Evolutionary conservation across 2,329 filamentous ascomycete species (phyloP).

Genomic region (Penicillium decumbens): DNA sequence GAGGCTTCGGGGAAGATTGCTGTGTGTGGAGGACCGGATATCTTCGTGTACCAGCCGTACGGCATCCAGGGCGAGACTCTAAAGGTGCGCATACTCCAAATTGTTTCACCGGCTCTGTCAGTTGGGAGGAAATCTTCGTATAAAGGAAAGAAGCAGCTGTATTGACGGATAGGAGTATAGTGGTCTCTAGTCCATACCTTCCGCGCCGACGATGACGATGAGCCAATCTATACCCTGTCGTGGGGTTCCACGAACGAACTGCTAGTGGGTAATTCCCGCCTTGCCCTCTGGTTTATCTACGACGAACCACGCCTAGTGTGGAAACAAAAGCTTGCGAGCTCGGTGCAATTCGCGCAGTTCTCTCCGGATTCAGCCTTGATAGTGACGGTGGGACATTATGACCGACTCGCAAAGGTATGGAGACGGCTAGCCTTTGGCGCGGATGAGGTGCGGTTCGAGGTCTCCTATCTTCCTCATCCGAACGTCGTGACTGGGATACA

Average conservation of each 20-base stretch:
- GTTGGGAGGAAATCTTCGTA: not conserved
- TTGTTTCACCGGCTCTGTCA: constrained; percentile 12
- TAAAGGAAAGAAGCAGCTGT: not conserved
- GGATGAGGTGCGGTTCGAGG: constrained; percentile 81
- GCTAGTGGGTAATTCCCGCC: constrained; percentile 64
- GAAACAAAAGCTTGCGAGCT: constrained; percentile 68
- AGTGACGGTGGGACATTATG: constrained; percentile 71
- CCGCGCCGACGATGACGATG: constrained; percentile 42
- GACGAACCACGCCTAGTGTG: constrained; percentile 55
- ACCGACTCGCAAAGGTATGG: constrained; percentile 89
- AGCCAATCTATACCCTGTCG: constrained; percentile 59
- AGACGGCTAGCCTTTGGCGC: constrained; percentile 76
- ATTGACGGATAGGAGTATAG: constrained; percentile 26
- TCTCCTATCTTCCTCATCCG: constrained; percentile 84
- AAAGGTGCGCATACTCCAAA: constrained; percentile 54
- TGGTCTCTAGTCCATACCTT: constrained; percentile 57
- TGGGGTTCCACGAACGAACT: constrained; percentile 87
- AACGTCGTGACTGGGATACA: constrained; percentile 72
- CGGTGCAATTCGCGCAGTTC: constrained; percentile 68
- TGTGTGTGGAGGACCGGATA: constrained; percentile 59
- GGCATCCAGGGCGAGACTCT: constrained; percentile 65
- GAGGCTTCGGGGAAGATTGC: constrained; percentile 81
- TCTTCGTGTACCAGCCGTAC: constrained; percentile 75
- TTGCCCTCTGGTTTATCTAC: constrained; percentile 65
- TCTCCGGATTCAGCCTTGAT: constrained; percentile 86